Evolutionary conservation across 768 basidiomycete genomes (phyloP), one percentile per base, ranked within the genome.

Genomic region (Sporobolomyces roseus): DNA sequence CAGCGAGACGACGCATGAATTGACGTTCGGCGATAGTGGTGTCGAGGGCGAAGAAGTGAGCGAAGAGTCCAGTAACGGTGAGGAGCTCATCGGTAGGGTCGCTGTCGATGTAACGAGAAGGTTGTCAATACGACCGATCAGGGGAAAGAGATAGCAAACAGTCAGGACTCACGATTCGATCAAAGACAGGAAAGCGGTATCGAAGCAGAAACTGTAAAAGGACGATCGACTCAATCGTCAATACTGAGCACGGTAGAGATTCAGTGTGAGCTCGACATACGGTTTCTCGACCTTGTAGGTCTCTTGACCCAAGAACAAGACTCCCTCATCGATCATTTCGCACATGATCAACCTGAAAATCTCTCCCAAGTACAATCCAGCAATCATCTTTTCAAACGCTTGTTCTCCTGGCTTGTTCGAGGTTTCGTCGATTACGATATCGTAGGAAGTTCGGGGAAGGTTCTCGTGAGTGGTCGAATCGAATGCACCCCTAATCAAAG

Each of bases 361-460:
- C 80, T 99, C 94, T 67, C 94, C 94, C 41, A 99, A 59, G 69
- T 76, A 74, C 13, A 75, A 61, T 21, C 72, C 75, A 6, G 75
- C 74, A 25, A 76, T 74, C 74, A 75, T 75, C 69, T 77, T 77
- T 56, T 94, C 91, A 70, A 92, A 93, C 1, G 91, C 86, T 79
- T 98, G 94, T 80, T 97, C 92, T 30, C 86, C 87, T 4, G 94
- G 93, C 79, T 99, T 99, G 83, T 98, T 97, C 3, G 93, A 96
- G 8, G 85, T 84, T 74, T 94, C 88, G 75, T 99, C 96, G 29
- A 99, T 92, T 73, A 85, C 87, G 65, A 84, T 81, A 75, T 99
- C 96, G 78, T 94, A 98, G 79, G 93, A 91, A 6, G 93, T 96
- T 74, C 96, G 83, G 6, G 94, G 96, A 14, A 99, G 85, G 78